A percentile compares a stretch with the other conserved stretches of the same genome.
Conservation (phyloP, 2,329 filamentous ascomycete species). For the Nothopassalora personata region DNA sequence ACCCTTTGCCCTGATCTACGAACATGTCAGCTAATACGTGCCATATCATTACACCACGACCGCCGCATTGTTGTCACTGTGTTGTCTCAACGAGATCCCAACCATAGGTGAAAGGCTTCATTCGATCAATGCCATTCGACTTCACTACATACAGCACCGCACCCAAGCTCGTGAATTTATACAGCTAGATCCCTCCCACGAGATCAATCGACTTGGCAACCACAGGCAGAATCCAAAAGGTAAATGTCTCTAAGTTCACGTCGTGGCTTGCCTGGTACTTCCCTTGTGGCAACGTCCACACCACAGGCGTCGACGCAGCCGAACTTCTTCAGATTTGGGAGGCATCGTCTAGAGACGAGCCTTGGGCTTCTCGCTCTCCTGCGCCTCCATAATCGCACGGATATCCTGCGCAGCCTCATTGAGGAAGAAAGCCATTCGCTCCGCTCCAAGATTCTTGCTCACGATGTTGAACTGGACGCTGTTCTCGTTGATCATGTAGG, state of each 20-base stretch:
- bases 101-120: too few relatives aligned
- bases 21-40: not conserved
- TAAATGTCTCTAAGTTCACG: not conserved
- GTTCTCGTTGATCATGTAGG: constrained; percentile 99
- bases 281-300: not conserved
- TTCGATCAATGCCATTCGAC: not conserved
- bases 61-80: too few relatives aligned
- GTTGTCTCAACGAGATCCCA: too few relatives aligned
- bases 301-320: too few relatives aligned
- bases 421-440: constrained; percentile 92
- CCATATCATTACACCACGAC: too few relatives aligned
- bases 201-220: not conserved
- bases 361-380: constrained; percentile 31
- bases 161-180: not conserved
- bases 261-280: not conserved
- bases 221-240: not conserved
- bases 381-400: constrained; percentile 76
- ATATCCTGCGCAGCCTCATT: constrained; percentile 91
- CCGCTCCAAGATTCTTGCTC: constrained; percentile 82
- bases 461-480: constrained; percentile 98
- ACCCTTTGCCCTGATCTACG: too few relatives aligned
- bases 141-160: not conserved
- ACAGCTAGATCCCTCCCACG: not conserved
- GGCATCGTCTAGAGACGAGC: constrained; percentile 4
- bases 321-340: not conserved